Base-by-base conservation (phyloP, 148 eudicot species). In the Persicaria maculosa region DNA sequence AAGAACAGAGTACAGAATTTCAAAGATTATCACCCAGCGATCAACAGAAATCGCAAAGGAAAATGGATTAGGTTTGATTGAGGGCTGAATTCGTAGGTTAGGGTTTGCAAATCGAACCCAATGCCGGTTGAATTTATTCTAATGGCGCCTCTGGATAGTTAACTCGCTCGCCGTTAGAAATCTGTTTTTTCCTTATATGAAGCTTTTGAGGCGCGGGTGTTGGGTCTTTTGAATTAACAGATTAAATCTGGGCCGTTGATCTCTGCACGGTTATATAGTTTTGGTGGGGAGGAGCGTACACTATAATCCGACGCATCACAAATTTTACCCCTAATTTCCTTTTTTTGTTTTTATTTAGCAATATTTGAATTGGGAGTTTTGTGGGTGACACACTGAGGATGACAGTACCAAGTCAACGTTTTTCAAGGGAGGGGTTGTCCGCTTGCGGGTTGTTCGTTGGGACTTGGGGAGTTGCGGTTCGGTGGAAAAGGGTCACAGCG, bases 121-220 rank as follows among this genome's bases (percentile, higher is more conserved):
- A 31, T 31, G 40, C 40, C 1, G 40, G 3, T 1, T 2, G 40
- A 31, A 31, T 31, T 31, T 31, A 31, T 31, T 31, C 40, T 31
- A 31, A 31, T 15, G 47, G 54, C 55, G 54, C 20, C 48, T 73
- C 40, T 54, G 36, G 45, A 7, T 4, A 9, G 1, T 7, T 14
- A 40, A 40, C 55, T 74, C 44, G 57, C 48, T 43, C 40, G 50
- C 72, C 72, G 20, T 22, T 59, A 8, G 20, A 59, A 59, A 20
- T n/a, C 7, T 22, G 11, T 59, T 59, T 59, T 9, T 20, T 20
- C 36, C 6, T 22, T 62, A 25, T 31, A 62, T 25, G 44, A 62
- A 62, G 68, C 81, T 84, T 80, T 86, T 75, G 87, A 86, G 83
- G 85, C 82, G 86, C 84, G 87, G 78, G 71, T 36, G 3, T 44